phyloP scores from a whole-genome alignment of 371 early-diverging fungal genomes.

The Rhizomucor pusillus region DNA sequence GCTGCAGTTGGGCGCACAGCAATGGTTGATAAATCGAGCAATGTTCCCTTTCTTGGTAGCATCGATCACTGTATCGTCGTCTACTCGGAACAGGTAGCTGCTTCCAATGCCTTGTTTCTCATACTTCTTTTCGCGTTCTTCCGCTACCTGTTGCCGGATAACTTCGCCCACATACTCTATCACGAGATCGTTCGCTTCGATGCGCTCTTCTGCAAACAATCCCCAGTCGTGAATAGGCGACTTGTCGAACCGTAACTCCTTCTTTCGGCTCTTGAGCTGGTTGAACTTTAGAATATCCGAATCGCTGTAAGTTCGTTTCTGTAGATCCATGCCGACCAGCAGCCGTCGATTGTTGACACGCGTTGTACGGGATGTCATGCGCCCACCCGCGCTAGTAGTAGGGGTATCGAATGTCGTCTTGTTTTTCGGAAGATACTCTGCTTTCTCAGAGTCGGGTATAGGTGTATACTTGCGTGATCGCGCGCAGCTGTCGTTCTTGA shows the following conservation, averaged over 20 bases:
- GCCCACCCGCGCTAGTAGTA: slow-evolving; percentile 26
- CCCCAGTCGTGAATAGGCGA: slow-evolving; percentile 97
- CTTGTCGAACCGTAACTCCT: slow-evolving; percentile 84
- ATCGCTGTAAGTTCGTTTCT: slow-evolving; percentile 37
- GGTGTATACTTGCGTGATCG: slow-evolving; percentile 75
- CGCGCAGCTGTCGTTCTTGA: slow-evolving; percentile 67
- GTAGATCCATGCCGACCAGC: slow-evolving; percentile 54
- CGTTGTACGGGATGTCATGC: slow-evolving; percentile 53
- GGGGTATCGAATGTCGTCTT: slow-evolving; percentile 40
- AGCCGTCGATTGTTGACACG: slow-evolving; percentile 66
- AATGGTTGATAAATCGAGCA: slow-evolving; percentile 98
- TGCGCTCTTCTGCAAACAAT: slow-evolving; percentile 88
- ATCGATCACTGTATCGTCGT: slow-evolving; percentile 95
- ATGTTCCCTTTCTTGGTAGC: slow-evolving; percentile 98
- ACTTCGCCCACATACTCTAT: slow-evolving; percentile 99
- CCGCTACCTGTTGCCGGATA: slow-evolving; percentile 94
- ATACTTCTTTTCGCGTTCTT: slow-evolving; percentile 92
- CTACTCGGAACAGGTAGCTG: slow-evolving; percentile 95
- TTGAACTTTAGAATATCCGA: slow-evolving; percentile 84
- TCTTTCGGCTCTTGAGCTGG: slow-evolving; percentile 86
- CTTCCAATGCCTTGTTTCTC: slow-evolving; percentile 90
- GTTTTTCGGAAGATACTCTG: slow-evolving; percentile 57
- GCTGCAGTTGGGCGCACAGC: slow-evolving; percentile 97
- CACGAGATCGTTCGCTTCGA: slow-evolving; percentile 92
- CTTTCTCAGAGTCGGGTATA: slow-evolving; percentile 68